Evolutionary conservation across 441 rosid species (phyloP), one percentile per base, ranked within the genome.

Genomic region (Pelargonium australe): DNA sequence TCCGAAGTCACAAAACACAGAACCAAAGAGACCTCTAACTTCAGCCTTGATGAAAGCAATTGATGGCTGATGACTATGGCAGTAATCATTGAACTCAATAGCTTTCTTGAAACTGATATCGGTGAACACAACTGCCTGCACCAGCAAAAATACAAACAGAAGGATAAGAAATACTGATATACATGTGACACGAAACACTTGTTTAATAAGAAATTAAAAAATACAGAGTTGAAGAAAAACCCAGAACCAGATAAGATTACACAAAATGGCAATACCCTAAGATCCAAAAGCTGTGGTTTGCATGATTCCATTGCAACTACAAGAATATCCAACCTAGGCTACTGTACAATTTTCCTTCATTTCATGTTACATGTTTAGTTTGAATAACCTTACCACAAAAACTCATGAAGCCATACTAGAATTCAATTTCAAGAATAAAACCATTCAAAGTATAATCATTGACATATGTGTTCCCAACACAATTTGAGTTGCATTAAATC

Each of bases 21-120:
- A 82, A 69, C 97, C 97, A 84, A 92, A 92, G 62, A 92, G 93
- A 61, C 97, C 96, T 80, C 95, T 82, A 55, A 89, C 91, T 78
- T 90, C 97, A 73, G 92, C 78, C 76, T 82, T 90, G 75, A 92
- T 81, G 69, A 92, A 92, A 77, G 95, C 72, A 13, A 92, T 87
- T 10, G 97, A 89, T 63, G 98, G 95, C 62, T 85, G 87, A 57
- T 85, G 90, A 75, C 64, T 79, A 78, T 83, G 97, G 76, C 97
- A 92, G 75, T 80, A 88, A 70, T 90, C 90, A 79, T 92, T 75
- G 65, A 88, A 87, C 70, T 92, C 90, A 20, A 83, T 77, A 63
- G 97, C 96, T 73, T 74, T 84, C 34, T 86, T 87, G 62, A 85
- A 67, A 79, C 80, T 82, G 72, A 85, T 80, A 73, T 88, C 88